These are phyloP conservation scores for Lecanosticta acicola DNA, from an alignment of 2,329 filamentous ascomycete genomes.

Conservation along the genomic window DNA sequence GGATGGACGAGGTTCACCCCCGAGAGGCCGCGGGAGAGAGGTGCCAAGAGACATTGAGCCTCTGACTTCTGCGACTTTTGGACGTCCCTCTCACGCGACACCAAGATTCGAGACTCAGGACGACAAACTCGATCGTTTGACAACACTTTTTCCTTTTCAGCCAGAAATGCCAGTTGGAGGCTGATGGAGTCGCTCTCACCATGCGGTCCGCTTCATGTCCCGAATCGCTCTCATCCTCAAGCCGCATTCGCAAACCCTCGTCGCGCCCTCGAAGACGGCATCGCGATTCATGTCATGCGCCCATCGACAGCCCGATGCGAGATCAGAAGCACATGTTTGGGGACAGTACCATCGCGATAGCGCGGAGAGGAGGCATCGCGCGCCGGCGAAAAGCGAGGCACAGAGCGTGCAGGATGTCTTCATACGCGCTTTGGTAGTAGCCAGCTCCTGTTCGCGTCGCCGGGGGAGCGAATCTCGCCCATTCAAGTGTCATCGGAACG, in stretches of 20 bases:
- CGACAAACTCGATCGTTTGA: background rate
- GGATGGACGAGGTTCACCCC: background rate
- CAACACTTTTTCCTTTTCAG: slow-evolving; percentile 1
- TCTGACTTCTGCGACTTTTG: background rate
- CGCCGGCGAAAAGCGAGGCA: too few relatives aligned
- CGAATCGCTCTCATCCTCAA: slow-evolving; percentile 51
- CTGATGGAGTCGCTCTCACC: slow-evolving; percentile 21
- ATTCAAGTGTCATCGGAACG: background rate
- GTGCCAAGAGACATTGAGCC: background rate
- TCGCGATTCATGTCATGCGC: background rate
- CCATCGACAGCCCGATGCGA: background rate
- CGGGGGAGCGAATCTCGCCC: slow-evolving; percentile 5
- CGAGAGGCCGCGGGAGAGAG: background rate
- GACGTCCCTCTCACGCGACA: slow-evolving; percentile 9
- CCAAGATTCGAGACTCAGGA: background rate
- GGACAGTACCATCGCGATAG: background rate
- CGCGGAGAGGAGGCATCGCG: too few relatives aligned
- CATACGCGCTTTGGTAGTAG: slow-evolving; percentile 49
- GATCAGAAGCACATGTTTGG: background rate
- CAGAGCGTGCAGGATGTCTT: slow-evolving; percentile 47
- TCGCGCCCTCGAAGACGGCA: slow-evolving; percentile 31
- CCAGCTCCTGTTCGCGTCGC: slow-evolving; percentile 48
- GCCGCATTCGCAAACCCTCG: slow-evolving; percentile 45
- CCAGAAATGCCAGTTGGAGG: slow-evolving; percentile 15
- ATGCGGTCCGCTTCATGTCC: slow-evolving; percentile 62